phyloP scores from a whole-genome alignment of 176 grass and related monocot species.

The sorghum (Sorghum bicolor) region Sorghum_bicolor_NCBIv3 NC_012872.2:10370001-10370500 shows the following conservation, averaged over 20 bases:
- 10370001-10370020: constrained; percentile 32
- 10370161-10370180: neutral
- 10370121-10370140: neutral
- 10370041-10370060: neutral
- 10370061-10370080: constrained; percentile 28
- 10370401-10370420: constrained; percentile 41
- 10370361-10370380: constrained; percentile 25
- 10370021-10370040: constrained; percentile 3
- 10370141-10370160: neutral
- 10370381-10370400: constrained; percentile 45
- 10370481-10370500: neutral
- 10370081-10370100: constrained; percentile 42
- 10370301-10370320: constrained; percentile 47
- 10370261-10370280: constrained; percentile 50
- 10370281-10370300: constrained; percentile 48
- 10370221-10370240: constrained; percentile 28
- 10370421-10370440: neutral
- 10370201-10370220: constrained; percentile 38
- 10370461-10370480: neutral
- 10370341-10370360: constrained; percentile 24
- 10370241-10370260: constrained; percentile 36
- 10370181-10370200: constrained; percentile 21
- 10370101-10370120: neutral
- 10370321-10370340: constrained; percentile 24
- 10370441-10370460: neutral